Evolutionary conservation across 495 filamentous ascomycete species (phyloP).

Genomic region (Tuber magnatum): DNA sequence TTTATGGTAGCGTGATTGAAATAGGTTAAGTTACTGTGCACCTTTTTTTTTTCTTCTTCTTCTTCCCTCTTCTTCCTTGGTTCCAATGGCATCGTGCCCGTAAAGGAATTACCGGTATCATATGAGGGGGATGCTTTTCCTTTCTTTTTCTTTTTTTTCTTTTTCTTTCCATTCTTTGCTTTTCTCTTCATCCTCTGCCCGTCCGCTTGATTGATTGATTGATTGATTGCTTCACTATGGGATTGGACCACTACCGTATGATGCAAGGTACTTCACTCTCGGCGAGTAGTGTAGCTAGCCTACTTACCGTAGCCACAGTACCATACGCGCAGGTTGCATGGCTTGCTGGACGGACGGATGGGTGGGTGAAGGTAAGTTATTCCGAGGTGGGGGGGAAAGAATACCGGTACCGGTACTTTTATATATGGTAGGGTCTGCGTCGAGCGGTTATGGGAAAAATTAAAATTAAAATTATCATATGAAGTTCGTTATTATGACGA

Average conservation of each 20-base stretch:
- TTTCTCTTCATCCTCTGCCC: not conserved
- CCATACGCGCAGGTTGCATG: not conserved
- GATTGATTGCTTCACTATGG: not conserved
- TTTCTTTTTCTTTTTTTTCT: not conserved
- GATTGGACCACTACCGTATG: not conserved
- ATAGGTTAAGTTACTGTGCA: not conserved
- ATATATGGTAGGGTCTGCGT: not conserved
- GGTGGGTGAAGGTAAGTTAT: not conserved
- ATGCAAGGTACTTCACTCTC: not conserved
- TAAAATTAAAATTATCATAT: not conserved
- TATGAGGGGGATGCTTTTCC: not conserved
- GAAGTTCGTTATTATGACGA: not conserved
- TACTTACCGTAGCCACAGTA: not conserved
- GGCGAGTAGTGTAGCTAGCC: not conserved
- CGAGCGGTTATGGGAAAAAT: not conserved
- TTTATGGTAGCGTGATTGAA: not conserved
- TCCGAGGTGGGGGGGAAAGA: not conserved
- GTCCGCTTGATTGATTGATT: not conserved
- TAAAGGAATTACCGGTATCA: too few species aligned
- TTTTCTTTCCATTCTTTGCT: not conserved
- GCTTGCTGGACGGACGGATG: not conserved
- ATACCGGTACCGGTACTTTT: conserved; percentile 3
- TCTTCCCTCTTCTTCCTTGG: not conserved
- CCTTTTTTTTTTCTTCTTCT: not conserved
- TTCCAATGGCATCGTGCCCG: too few species aligned